Base-by-base conservation (phyloP, 768 basidiomycete genomes). In the Heimioporus sp. region DNA sequence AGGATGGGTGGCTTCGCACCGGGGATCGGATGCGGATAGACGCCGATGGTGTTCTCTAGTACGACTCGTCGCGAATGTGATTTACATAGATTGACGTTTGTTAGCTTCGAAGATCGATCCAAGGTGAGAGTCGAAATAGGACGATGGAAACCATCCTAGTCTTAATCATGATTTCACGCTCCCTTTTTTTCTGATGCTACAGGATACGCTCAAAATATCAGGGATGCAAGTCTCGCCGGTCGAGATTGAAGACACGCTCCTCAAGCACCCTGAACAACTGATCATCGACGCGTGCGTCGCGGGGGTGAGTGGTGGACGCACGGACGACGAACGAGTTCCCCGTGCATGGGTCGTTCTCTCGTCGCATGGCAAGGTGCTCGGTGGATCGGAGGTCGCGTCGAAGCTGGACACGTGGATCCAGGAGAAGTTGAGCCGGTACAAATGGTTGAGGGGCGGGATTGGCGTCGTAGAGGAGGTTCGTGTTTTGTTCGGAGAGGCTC, bases 151-250 rank as follows among this genome's bases (percentile, higher is more conserved):
- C 4, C 12, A 4, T n/a, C n/a, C n/a, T n/a, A n/a, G 34, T 35
- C 48, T 24, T 34, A 38, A 15, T 5, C 16, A 35, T 15, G 34
- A 2, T 13, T 2, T 17, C n/a, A 11, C 24, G 24, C 5, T 5
- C 4, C 34, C 34, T 35, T 4, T 15, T 4, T n/a, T n/a, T n/a
- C n/a, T n/a, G n/a, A n/a, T n/a, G n/a, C n/a, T n/a, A 21, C 21
- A 89, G 83, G 90, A 92, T 61, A 90, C 82, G 0, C 74, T 92
- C 17, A 92, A 92, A 63, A 77, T 92, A 3, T 89, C 87, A 0
- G 90, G 90, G 4, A 74, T 73, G 44, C 90, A 92, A 67, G 90
- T 92, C 0, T 89, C 90, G 0, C 90, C 90, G 1, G 77, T 79
- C 13, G 90, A 92, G 63, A 85, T 92, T 47, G 90, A 92, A 63